Percentiles rank a stretch among this genome's conserved stretches.
Conservation (phyloP, 2,329 filamentous ascomycete species). For the Aspergillus pseudoterreus region DNA sequence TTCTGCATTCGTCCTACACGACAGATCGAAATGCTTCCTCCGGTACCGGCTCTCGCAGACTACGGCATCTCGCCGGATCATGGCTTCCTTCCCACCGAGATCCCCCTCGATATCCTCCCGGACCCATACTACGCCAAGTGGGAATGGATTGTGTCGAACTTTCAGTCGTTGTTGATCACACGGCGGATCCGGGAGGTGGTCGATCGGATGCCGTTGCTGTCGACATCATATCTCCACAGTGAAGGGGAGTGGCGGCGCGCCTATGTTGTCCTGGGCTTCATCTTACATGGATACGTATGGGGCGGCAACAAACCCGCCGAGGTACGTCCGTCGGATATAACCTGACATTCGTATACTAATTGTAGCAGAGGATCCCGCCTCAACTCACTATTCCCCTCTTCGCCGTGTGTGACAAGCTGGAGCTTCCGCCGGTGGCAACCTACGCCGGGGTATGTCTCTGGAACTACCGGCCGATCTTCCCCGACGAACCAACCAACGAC, state of each 20-base stretch:
- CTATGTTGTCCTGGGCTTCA: constrained; percentile 73
- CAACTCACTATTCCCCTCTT: constrained; percentile 80
- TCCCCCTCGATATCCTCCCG: constrained; percentile 75
- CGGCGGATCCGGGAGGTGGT: constrained; percentile 77
- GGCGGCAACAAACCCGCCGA: constrained; percentile 71
- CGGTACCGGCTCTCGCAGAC: constrained; percentile 57
- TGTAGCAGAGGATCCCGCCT: constrained; percentile 62
- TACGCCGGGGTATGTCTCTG: constrained; percentile 89
- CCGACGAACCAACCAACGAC: constrained; percentile 73
- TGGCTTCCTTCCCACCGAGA: constrained; percentile 81
- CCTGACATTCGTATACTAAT: not conserved
- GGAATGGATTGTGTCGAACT: constrained; percentile 80
- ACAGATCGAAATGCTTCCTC: constrained; percentile 40
- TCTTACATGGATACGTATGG: constrained; percentile 88
- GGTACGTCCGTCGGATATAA: constrained; percentile 42
- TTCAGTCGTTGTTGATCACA: constrained; percentile 82
- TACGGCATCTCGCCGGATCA: constrained; percentile 65
- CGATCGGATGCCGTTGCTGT: constrained; percentile 76
- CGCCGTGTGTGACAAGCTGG: constrained; percentile 69
- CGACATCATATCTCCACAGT: constrained; percentile 73
- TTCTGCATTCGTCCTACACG: not conserved
- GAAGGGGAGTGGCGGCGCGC: constrained; percentile 89
- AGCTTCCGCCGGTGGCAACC: constrained; percentile 88
- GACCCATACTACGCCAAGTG: constrained; percentile 93
- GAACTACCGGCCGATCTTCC: constrained; percentile 94